Conservation (phyloP, 257 asterid genomes). For the Primulina huaijiensis region DNA sequence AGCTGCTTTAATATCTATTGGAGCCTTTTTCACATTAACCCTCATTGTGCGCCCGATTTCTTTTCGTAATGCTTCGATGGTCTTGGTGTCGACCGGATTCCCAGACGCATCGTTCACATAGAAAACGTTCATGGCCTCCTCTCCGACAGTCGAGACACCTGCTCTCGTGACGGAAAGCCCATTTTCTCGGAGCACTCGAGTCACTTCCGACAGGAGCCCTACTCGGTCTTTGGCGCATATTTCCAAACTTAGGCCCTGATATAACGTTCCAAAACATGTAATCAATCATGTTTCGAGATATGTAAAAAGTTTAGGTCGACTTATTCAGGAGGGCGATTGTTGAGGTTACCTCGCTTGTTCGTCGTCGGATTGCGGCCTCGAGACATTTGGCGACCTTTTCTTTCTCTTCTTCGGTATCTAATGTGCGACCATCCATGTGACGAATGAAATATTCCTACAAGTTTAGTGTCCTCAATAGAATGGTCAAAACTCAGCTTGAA, state of each 20-base stretch:
- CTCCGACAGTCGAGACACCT: slow-evolving; percentile 82
- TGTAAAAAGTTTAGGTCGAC: neutral
- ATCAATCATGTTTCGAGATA: neutral
- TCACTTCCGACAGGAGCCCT: slow-evolving; percentile 88
- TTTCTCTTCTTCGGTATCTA: slow-evolving; percentile 65
- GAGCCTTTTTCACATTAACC: slow-evolving; percentile 74
- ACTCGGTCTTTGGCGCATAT: slow-evolving; percentile 92
- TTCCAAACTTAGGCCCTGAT: slow-evolving; percentile 81
- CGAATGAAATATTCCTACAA: slow-evolving; percentile 82
- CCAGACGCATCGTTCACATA: slow-evolving; percentile 87
- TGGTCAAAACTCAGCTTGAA: neutral
- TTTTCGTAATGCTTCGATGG: slow-evolving; percentile 61
- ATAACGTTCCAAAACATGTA: neutral
- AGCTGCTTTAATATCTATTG: slow-evolving; percentile 39
- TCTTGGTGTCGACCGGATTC: slow-evolving; percentile 66
- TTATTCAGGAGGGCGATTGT: neutral
- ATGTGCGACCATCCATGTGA: slow-evolving; percentile 77
- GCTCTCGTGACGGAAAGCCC: slow-evolving; percentile 90
- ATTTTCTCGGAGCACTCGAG: slow-evolving; percentile 79
- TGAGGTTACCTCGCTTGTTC: slow-evolving; percentile 76
- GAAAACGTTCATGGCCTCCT: slow-evolving; percentile 74
- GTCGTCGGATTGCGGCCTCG: slow-evolving; percentile 88
- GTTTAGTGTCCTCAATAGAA: slow-evolving; percentile 11
- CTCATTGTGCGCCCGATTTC: slow-evolving; percentile 83
- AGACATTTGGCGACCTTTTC: slow-evolving; percentile 83